Conservation (phyloP, 1,284 basidiomycete genomes). For the Ceratobasidium sp. region DNA sequence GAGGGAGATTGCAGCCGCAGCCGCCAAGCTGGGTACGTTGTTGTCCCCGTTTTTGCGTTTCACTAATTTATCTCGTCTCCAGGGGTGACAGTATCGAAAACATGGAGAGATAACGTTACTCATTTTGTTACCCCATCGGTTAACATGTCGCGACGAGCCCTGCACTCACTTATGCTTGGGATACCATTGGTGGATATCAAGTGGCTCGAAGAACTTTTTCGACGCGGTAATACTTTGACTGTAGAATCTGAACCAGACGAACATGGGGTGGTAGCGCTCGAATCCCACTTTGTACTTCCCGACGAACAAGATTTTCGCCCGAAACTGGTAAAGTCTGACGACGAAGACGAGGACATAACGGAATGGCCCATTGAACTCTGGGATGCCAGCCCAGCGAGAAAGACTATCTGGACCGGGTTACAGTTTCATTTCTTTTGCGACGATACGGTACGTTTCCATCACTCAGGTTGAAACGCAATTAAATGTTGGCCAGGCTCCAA, state of each 20-base stretch:
- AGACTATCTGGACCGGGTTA: conserved; percentile 21
- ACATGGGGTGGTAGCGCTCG: conserved; percentile 23
- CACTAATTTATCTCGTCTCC: neutral
- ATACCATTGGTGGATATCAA: conserved; percentile 26
- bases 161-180: conserved; percentile 36
- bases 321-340: conserved; percentile 5
- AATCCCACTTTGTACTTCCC: conserved; percentile 28
- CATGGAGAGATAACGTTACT: conserved; percentile 22
- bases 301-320: conserved; percentile 20
- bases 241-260: conserved; percentile 30
- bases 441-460: conserved; percentile 7
- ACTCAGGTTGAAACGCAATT: neutral
- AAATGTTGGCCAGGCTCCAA: conserved; percentile 4
- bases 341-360: conserved; percentile 35
- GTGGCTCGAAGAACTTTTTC: conserved; percentile 37
- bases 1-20: conserved; percentile 20
- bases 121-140: conserved; percentile 33
- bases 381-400: conserved; percentile 16
- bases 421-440: conserved; percentile 39
- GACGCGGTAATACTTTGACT: conserved; percentile 20
- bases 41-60: no score
- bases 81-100: conserved; percentile 32
- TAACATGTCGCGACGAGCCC: conserved; percentile 30
- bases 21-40: conserved; percentile 20
- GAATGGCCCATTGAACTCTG: conserved; percentile 33